Conservation (phyloP, 768 basidiomycete species). For the Trametes punicea region DNA sequence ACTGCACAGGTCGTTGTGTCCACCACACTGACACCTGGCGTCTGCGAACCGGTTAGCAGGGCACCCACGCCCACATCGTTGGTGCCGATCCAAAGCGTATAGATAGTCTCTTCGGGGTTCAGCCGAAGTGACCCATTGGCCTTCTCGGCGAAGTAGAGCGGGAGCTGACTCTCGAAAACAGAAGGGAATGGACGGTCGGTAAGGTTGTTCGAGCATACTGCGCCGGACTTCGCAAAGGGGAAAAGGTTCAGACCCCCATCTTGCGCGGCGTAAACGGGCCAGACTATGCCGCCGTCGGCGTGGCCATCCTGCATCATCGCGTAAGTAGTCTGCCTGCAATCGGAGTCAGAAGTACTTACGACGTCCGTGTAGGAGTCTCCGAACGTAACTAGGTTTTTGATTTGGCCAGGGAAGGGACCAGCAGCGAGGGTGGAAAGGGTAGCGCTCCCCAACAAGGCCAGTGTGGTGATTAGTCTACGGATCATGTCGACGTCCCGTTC, state of each 20-base stretch:
- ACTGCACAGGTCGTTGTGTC: conserved; percentile 56
- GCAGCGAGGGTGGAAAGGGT: conserved; percentile 7
- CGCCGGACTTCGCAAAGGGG: conserved; percentile 60
- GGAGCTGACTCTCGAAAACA: conserved; percentile 56
- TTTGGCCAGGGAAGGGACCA: conserved; percentile 38
- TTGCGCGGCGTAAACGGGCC: conserved; percentile 59
- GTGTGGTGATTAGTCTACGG: background rate
- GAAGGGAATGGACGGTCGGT: conserved; percentile 58
- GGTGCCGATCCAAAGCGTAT: conserved; percentile 65
- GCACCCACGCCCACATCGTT: conserved; percentile 54
- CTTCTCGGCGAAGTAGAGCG: conserved; percentile 44
- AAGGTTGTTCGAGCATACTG: conserved; percentile 62
- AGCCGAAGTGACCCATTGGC: conserved; percentile 41
- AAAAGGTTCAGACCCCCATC: conserved; percentile 51
- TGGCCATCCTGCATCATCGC: conserved; percentile 9
- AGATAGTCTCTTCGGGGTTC: conserved; percentile 47
- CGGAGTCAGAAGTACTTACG: conserved; percentile 33
- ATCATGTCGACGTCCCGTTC: background rate
- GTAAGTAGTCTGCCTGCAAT: conserved; percentile 39
- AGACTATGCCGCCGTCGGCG: conserved; percentile 41
- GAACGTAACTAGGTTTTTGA: conserved; percentile 64
- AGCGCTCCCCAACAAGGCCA: background rate
- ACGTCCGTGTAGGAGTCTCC: conserved; percentile 66
- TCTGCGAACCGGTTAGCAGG: conserved; percentile 49
- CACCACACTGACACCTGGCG: conserved; percentile 48